Evolutionary conservation across 192 early-diverging fungal genomes (phyloP).

Genomic region (Mortierella alpina): DNA sequence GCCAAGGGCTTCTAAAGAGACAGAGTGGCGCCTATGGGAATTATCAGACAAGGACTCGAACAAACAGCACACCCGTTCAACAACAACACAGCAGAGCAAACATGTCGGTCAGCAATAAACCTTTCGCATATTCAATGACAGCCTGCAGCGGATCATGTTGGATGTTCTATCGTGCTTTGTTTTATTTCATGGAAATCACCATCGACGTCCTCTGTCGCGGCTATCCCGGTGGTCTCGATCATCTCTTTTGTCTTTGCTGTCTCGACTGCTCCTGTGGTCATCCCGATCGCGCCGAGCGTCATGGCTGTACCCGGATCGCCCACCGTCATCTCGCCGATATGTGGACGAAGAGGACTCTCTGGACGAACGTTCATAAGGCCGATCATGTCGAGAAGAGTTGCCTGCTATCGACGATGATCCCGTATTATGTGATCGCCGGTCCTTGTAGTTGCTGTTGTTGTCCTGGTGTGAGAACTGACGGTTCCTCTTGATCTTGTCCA

Average conservation of each 20-base stretch:
- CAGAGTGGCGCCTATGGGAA: neutral
- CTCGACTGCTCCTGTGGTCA: slow-evolving; percentile 1
- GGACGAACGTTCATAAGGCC: slow-evolving; percentile 17
- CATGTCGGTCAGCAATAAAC: no score
- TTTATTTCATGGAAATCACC: neutral
- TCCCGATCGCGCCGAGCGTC: neutral
- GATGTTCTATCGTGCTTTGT: neutral
- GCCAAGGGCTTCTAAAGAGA: slow-evolving; percentile 55
- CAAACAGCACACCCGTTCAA: no score
- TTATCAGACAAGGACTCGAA: neutral
- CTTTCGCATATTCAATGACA: no score
- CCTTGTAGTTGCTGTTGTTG: neutral
- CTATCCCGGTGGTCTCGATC: slow-evolving; percentile 14
- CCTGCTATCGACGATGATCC: neutral
- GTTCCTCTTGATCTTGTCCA: slow-evolving; percentile 29
- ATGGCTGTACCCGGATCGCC: slow-evolving; percentile 22
- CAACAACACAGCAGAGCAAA: no score
- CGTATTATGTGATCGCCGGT: neutral
- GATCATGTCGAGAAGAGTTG: slow-evolving; percentile 1
- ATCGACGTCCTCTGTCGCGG: slow-evolving; percentile 13
- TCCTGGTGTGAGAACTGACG: neutral
- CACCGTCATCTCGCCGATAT: slow-evolving; percentile 13
- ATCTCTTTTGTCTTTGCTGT: neutral
- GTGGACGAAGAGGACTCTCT: slow-evolving; percentile 9
- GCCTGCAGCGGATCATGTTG: no score